Base-by-base conservation (phyloP, 2,329 filamentous ascomycete genomes). In the Fusarium xylarioides region DNA sequence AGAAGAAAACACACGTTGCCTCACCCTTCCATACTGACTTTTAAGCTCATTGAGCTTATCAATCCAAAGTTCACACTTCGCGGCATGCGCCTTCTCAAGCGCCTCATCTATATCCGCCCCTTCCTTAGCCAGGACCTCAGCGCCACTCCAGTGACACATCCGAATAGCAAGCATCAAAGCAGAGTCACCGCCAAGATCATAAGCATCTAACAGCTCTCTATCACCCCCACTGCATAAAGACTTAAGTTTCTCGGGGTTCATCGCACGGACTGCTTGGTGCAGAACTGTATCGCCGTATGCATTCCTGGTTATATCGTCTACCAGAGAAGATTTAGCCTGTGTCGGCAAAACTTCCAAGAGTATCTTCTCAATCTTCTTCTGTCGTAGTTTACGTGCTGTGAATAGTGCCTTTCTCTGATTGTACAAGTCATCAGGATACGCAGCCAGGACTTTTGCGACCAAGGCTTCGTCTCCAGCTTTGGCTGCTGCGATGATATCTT, bases 11-110 rank as follows among this genome's bases (percentile, higher is more conserved):
- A 34, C 0, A 0, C 30, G 16, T 0, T 18, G 0, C 2, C 47
- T 52, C 0, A 52, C n/a, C 9, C n/a, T 34, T 2, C 16, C 30
- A 35, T 34, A 52, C 0, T 11, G n/a, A 8, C 0, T 15, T 0
- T 15, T 3, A 2, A 52, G 47, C 3, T 34, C 30, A 0, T 11
- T 4, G 5, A 52, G 47, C 30, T 52, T 52, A 6, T 26, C 30
- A 1, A 35, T 26, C 47, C 47, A 52, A 8, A 52, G 1, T 0
- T 52, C 30, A 4, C 47, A 52, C 5, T 11, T 23, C 6, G 4
- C 30, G 0, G 1, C 4, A 23, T 34, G 16, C 0, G 47, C 16
- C 30, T 50, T 50, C 6, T 19, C 11, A 0, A 50, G 9, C 0
- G 49, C 49, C 1, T 37, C 32, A 28, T 21, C 23, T 26, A 53